These are phyloP conservation scores for Coemansia reversa DNA, from an alignment of 192 early-diverging fungal genomes.

Conservation along the genomic window DNA sequence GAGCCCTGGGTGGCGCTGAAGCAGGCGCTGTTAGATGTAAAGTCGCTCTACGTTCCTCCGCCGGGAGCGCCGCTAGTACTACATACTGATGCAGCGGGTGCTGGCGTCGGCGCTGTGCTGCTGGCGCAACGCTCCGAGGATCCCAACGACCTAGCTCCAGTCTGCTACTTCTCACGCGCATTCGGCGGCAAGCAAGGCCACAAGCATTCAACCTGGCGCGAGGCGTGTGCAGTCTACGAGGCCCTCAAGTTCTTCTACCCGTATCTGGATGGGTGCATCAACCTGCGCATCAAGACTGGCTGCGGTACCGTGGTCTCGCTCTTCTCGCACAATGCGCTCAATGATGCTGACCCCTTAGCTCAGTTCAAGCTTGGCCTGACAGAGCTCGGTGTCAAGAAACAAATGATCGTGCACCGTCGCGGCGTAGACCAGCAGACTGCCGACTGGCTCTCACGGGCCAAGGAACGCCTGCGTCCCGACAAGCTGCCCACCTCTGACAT, in stretches of 20 bases:
- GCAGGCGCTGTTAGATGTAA: neutral
- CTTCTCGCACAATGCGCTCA: constrained; percentile 5
- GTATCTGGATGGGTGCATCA: constrained; percentile 23
- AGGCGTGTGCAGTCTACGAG: constrained; percentile 18
- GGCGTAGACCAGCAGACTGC: constrained; percentile 11
- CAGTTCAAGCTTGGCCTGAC: constrained; percentile 9
- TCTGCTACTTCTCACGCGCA: constrained; percentile 21
- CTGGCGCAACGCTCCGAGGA: constrained; percentile 18
- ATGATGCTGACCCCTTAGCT: constrained; percentile 7
- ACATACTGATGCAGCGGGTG: too few species aligned
- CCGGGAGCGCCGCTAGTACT: too few species aligned
- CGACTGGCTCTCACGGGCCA: constrained; percentile 16
- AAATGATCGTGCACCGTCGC: constrained; percentile 10
- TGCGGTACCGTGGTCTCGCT: constrained; percentile 12
- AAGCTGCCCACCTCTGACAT: neutral
- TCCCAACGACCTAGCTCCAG: constrained; percentile 13
- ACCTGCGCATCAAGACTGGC: constrained; percentile 22
- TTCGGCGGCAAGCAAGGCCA: constrained; percentile 7
- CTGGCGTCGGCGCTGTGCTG: too few species aligned
- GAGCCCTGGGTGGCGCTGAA: constrained; percentile 13
- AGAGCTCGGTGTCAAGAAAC: constrained; percentile 9
- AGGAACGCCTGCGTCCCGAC: constrained; percentile 5
- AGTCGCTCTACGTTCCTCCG: too few species aligned
- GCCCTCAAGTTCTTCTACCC: constrained; percentile 28
- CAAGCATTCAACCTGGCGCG: constrained; percentile 20